phyloP scores from a whole-genome alignment of 2,329 filamentous ascomycete genomes.

The Arthrobotrys pseudoclavata region DNA sequence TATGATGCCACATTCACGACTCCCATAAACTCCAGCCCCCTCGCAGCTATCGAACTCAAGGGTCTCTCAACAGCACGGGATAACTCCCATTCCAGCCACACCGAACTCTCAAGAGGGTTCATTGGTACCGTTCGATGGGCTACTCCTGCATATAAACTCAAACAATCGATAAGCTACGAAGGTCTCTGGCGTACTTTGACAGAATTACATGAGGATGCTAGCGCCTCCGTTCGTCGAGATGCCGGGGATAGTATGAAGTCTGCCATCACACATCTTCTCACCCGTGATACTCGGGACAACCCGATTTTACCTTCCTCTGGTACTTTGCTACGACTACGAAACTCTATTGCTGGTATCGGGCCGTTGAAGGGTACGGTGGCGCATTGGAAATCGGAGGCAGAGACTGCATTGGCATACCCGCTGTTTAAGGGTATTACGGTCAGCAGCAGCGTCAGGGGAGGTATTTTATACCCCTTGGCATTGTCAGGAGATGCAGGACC shows the following conservation, averaged over 20 bases:
- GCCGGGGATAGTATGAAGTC: constrained; percentile 93
- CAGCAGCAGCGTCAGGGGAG: constrained; percentile 83
- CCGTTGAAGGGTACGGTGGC: constrained; percentile 87
- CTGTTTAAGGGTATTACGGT: constrained; percentile 79
- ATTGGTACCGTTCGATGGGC: constrained; percentile 81
- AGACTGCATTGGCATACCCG: constrained; percentile 66
- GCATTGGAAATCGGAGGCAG: constrained; percentile 93
- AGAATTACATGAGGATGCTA: constrained; percentile 79
- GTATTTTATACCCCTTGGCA: constrained; percentile 85
- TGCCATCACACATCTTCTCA: constrained; percentile 84
- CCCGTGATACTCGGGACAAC: constrained; percentile 84
- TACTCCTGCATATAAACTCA: constrained; percentile 71
- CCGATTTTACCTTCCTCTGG: constrained; percentile 85
- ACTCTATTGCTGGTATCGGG: constrained; percentile 89
- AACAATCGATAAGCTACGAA: constrained; percentile 83
- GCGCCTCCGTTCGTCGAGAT: constrained; percentile 83
- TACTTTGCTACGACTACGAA: constrained; percentile 81
- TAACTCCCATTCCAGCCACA: constrained; percentile 89
- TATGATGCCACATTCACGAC: constrained; percentile 89
- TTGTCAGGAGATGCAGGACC: constrained; percentile 69
- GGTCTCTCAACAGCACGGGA: constrained; percentile 82
- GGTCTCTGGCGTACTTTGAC: constrained; percentile 91
- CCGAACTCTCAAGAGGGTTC: constrained; percentile 85
- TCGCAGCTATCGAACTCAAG: constrained; percentile 82
- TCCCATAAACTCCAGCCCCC: constrained; percentile 85